These are phyloP conservation scores for Rubia occidens DNA, from an alignment of 305 asterid species.

Conservation along the genomic window DNA sequence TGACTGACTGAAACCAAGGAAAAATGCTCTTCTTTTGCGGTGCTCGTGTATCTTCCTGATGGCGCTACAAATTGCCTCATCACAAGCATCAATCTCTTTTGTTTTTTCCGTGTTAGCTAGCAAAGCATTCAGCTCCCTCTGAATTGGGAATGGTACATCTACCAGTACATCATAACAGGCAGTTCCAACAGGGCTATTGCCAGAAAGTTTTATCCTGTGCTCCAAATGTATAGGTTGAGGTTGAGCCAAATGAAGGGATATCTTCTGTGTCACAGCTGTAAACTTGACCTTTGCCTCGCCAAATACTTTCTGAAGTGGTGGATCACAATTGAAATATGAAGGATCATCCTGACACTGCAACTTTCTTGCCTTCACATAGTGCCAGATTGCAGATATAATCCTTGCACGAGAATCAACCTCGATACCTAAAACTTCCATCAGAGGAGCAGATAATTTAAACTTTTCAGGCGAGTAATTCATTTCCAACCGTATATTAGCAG, in stretches of 20 bases:
- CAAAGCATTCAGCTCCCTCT: slow-evolving; percentile 75
- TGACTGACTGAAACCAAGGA: slow-evolving; percentile 94
- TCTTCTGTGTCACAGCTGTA: slow-evolving; percentile 67
- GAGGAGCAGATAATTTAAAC: slow-evolving; percentile 64
- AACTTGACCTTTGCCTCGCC: slow-evolving; percentile 68
- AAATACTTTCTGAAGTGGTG: slow-evolving; percentile 74
- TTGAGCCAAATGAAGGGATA: slow-evolving; percentile 62
- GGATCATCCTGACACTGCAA: slow-evolving; percentile 83
- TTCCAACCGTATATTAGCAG: slow-evolving; percentile 67
- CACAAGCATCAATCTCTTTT: slow-evolving; percentile 87
- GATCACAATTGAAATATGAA: slow-evolving; percentile 77
- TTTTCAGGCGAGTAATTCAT: slow-evolving; percentile 87
- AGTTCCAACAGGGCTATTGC: slow-evolving; percentile 78
- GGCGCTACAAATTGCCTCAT: slow-evolving; percentile 86
- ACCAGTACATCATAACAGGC: slow-evolving; percentile 88
- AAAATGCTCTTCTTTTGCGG: slow-evolving; percentile 79
- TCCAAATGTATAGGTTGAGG: slow-evolving; percentile 94
- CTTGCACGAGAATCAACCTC: slow-evolving; percentile 93
- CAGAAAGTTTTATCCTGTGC: slow-evolving; percentile 85
- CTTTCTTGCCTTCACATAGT: slow-evolving; percentile 83
- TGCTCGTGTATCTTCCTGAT: slow-evolving; percentile 93
- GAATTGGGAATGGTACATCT: slow-evolving; percentile 86
- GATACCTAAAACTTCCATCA: slow-evolving; percentile 76
- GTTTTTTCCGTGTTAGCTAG: slow-evolving; percentile 76
- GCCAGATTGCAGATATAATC: slow-evolving; percentile 90